phyloP scores from a whole-genome alignment of 371 early-diverging fungal species.

The Rhizopus sp. region DNA sequence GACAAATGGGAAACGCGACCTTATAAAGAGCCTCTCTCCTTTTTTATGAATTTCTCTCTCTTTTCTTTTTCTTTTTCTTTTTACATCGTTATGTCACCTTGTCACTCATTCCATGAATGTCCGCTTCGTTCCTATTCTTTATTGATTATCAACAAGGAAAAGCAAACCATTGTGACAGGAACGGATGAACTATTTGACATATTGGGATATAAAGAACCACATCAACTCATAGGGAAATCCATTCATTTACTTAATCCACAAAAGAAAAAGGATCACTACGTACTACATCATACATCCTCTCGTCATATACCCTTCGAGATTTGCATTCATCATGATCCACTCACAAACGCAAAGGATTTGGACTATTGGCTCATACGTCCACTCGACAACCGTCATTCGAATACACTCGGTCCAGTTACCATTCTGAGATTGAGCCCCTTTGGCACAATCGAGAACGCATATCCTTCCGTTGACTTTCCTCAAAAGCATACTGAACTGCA shows the following conservation, averaged over 20 bases:
- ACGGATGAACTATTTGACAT: slow-evolving; percentile 41
- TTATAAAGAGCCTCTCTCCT: too few species aligned
- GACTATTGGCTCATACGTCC: slow-evolving; percentile 44
- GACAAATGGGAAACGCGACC: too few species aligned
- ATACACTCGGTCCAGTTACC: slow-evolving; percentile 5
- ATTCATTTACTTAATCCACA: slow-evolving; percentile 15
- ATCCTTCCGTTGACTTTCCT: slow-evolving; percentile 24
- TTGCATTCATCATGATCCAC: slow-evolving; percentile 38
- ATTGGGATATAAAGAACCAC: slow-evolving; percentile 27
- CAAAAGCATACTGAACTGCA: slow-evolving; percentile 18
- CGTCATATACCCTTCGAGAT: slow-evolving; percentile 30
- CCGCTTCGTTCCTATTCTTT: slow-evolving; percentile 33
- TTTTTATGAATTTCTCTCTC: not conserved
- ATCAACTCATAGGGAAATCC: slow-evolving; percentile 27
- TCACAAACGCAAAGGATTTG: slow-evolving; percentile 21
- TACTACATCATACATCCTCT: slow-evolving; percentile 17
- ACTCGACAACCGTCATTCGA: not conserved
- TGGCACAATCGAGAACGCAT: slow-evolving; percentile 39
- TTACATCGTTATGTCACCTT: not conserved
- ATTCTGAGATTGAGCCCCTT: slow-evolving; percentile 32
- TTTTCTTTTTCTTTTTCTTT: slow-evolving; percentile 6
- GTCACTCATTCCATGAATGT: slow-evolving; percentile 29
- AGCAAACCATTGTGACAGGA: slow-evolving; percentile 40
- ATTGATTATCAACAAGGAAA: slow-evolving; percentile 29
- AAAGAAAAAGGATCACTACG: not conserved